Percentiles rank a stretch among this genome's conserved stretches.
phyloP scores from a whole-genome alignment of 2,329 filamentous ascomycete genomes.

The Colletotrichum sublineola region DNA sequence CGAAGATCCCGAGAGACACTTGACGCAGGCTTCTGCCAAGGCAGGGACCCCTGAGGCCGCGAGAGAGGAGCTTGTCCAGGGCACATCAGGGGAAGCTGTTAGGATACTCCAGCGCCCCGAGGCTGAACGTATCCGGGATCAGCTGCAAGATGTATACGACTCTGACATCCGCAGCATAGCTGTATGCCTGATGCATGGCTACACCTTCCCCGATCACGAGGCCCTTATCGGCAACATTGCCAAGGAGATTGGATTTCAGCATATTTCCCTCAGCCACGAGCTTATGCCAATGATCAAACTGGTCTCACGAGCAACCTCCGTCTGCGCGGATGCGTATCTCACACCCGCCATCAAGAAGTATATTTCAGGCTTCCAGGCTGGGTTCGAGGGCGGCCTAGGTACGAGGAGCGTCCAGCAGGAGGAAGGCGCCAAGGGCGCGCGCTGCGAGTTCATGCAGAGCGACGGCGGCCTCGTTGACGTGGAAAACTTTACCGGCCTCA shows the following conservation, averaged over 20 bases:
- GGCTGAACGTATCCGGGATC: constrained; percentile 62
- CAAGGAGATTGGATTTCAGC: constrained; percentile 82
- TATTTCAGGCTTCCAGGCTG: constrained; percentile 78
- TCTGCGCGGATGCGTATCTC: constrained; percentile 84
- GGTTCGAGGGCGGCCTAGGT: constrained; percentile 85
- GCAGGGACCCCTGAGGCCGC: constrained; percentile 61
- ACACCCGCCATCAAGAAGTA: constrained; percentile 85
- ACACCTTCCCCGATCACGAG: constrained; percentile 91
- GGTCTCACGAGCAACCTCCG: constrained; percentile 80
- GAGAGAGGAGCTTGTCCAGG: constrained; percentile 73
- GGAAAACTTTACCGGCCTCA: constrained; percentile 84
- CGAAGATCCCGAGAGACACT: constrained; percentile 79
- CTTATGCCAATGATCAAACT: constrained; percentile 89
- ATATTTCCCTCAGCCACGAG: constrained; percentile 85
- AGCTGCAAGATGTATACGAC: constrained; percentile 73
- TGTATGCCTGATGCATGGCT: constrained; percentile 92
- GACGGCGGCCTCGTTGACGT: constrained; percentile 82
- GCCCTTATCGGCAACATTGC: constrained; percentile 82
- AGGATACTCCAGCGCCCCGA: constrained; percentile 72
- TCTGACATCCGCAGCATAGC: constrained; percentile 84
- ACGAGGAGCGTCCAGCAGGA: constrained; percentile 79
- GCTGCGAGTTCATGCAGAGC: constrained; percentile 96
- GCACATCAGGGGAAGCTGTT: constrained; percentile 77
- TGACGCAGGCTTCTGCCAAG: constrained; percentile 67
- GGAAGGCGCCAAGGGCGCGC: constrained; percentile 74